phyloP scores from a whole-genome alignment of 495 filamentous ascomycete genomes.

The Neurospora sp. region DNA sequence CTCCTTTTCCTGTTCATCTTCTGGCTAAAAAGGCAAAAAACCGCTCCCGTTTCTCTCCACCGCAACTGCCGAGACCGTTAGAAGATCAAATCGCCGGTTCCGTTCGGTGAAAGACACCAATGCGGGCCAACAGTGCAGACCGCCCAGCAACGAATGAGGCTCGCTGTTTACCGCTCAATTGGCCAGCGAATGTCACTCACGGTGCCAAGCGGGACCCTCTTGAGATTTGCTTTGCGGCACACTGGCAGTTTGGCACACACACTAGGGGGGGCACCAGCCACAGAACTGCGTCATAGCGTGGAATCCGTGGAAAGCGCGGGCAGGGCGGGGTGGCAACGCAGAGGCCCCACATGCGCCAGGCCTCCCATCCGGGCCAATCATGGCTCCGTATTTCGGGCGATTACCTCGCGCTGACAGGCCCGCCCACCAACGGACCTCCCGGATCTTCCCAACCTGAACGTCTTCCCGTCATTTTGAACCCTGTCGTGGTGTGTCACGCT shows the following conservation, averaged over 20 bases:
- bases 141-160: neutral
- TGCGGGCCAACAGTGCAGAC: neutral
- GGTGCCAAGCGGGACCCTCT: neutral
- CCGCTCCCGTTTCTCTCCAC: neutral
- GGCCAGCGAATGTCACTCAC: neutral
- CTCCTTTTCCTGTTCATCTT: neutral
- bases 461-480: neutral
- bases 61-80: neutral
- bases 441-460: neutral
- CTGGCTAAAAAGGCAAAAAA: neutral
- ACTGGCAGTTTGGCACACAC: neutral
- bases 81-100: neutral
- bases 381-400: neutral
- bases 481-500: neutral
- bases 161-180: neutral
- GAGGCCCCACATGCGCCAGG: neutral
- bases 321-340: neutral
- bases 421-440: neutral
- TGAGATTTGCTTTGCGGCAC: neutral
- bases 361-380: neutral
- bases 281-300: slow-evolving; percentile 13
- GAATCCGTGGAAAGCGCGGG: neutral
- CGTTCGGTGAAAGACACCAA: neutral
- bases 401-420: neutral
- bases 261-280: slow-evolving; percentile 8